phyloP scores from a whole-genome alignment of 495 filamentous ascomycete species.

The Tetracladium marchalianum region DNA sequence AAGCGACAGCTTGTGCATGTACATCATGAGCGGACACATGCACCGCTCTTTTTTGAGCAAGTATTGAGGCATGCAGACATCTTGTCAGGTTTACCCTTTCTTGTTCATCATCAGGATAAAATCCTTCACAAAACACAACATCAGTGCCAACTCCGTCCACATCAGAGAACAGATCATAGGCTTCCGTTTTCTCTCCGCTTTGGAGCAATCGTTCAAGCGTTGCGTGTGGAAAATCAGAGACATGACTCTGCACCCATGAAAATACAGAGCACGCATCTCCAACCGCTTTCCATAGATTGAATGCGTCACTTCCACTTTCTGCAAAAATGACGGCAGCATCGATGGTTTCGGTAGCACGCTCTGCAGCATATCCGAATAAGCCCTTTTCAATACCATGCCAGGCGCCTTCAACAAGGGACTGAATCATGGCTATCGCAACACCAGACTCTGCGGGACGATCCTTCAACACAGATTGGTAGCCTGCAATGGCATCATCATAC shows the following conservation, averaged over 20 bases:
- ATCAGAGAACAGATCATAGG: slow-evolving; percentile 55
- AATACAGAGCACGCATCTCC: slow-evolving; percentile 85
- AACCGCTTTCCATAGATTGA: slow-evolving; percentile 91
- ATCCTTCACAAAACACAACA: slow-evolving; percentile 31
- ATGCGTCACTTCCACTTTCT: slow-evolving; percentile 49
- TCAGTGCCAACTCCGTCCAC: slow-evolving; percentile 57
- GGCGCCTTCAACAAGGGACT: slow-evolving; percentile 74
- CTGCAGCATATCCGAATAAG: slow-evolving; percentile 68
- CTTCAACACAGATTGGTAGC: slow-evolving; percentile 62
- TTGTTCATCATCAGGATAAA: slow-evolving; percentile 33
- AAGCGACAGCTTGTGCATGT: slow-evolving; percentile 90
- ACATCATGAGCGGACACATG: slow-evolving; percentile 59
- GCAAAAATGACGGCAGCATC: slow-evolving; percentile 40
- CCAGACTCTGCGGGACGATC: slow-evolving; percentile 66
- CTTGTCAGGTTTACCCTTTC: slow-evolving; percentile 33
- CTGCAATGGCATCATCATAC: slow-evolving; percentile 67
- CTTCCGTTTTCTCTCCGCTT: slow-evolving; percentile 35
- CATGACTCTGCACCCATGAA: slow-evolving; percentile 58
- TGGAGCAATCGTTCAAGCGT: slow-evolving; percentile 46
- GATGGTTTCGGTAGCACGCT: slow-evolving; percentile 53
- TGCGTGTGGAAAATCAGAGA: slow-evolving; percentile 45
- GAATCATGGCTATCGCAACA: slow-evolving; percentile 75
- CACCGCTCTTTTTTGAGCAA: slow-evolving; percentile 82
- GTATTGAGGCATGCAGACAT: slow-evolving; percentile 57
- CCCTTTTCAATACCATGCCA: slow-evolving; percentile 69